phyloP scores from a whole-genome alignment of 257 asterid species.

The Penstemon newberryi region DNA sequence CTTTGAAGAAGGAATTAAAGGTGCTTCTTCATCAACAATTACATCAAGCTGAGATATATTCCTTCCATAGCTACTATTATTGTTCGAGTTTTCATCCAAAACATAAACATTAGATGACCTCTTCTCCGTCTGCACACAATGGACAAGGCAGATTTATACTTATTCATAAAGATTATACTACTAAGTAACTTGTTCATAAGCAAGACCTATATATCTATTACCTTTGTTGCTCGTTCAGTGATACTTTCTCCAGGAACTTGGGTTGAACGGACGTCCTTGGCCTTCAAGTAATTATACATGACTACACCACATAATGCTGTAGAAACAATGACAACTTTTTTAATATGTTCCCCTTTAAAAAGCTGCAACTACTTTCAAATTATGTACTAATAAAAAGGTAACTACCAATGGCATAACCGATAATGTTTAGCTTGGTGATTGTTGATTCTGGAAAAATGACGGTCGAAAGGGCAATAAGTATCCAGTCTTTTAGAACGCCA shows the following conservation, averaged over 20 bases:
- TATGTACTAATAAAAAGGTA: slow-evolving; percentile 19
- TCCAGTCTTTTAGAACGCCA: slow-evolving; percentile 98
- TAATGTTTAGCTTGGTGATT: slow-evolving; percentile 77
- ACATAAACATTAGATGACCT: slow-evolving; percentile 38
- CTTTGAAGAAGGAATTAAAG: slow-evolving; percentile 44
- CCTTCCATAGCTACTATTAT: slow-evolving; percentile 27
- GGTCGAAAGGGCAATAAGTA: slow-evolving; percentile 93
- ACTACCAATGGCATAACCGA: slow-evolving; percentile 93
- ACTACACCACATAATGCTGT: slow-evolving; percentile 93
- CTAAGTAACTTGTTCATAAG: not conserved
- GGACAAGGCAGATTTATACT: too few species aligned
- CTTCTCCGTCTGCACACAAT: slow-evolving; percentile 33
- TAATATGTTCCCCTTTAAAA: not conserved
- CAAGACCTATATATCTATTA: slow-evolving; percentile 8
- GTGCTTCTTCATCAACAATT: slow-evolving; percentile 49
- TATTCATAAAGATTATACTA: too few species aligned
- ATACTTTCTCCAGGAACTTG: slow-evolving; percentile 45
- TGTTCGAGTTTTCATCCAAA: slow-evolving; percentile 36
- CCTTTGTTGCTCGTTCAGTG: slow-evolving; percentile 44
- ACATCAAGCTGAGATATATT: slow-evolving; percentile 38
- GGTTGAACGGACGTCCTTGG: slow-evolving; percentile 46
- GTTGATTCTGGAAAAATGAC: slow-evolving; percentile 89
- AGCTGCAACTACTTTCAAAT: slow-evolving; percentile 4
- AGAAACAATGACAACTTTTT: slow-evolving; percentile 17
- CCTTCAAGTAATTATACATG: slow-evolving; percentile 62